Conservation (phyloP, 441 rosid genomes). For the Brassica hybrid region DNA sequence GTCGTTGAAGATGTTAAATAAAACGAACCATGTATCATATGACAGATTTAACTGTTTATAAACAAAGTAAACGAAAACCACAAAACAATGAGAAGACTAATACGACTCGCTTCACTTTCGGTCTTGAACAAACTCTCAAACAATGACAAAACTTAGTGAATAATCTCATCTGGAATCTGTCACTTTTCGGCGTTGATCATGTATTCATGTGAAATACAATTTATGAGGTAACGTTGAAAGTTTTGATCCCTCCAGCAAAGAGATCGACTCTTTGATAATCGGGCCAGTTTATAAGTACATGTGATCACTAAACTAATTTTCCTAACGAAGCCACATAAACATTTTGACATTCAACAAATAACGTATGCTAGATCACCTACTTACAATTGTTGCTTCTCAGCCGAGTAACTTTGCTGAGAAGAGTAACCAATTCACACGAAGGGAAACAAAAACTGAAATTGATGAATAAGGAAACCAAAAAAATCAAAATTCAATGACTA, state of each 20-base stretch:
- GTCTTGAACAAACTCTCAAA: not conserved
- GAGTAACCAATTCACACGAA: conserved; percentile 13
- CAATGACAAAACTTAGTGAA: not conserved
- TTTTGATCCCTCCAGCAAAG: not conserved
- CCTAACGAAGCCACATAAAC: conserved; percentile 1
- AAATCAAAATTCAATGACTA: not conserved
- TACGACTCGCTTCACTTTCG: not conserved
- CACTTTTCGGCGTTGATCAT: not conserved
- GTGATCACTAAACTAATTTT: not conserved
- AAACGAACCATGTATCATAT: not conserved
- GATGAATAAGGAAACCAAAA: not conserved
- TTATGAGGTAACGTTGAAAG: not conserved
- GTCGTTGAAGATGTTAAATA: not conserved
- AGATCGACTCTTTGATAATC: not conserved
- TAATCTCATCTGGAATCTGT: not conserved
- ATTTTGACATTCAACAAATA: conserved; percentile 32
- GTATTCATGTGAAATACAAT: not conserved
- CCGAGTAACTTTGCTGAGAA: not conserved
- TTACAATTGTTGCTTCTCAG: conserved; percentile 4
- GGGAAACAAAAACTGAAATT: not conserved
- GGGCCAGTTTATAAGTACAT: conserved; percentile 22
- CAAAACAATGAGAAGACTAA: conserved; percentile 1
- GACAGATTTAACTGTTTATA: not conserved
- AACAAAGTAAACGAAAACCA: not conserved
- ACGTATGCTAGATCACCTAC: conserved; percentile 12